Conservation (phyloP, 306 rosid species). For the Fagus sylvatica region DNA sequence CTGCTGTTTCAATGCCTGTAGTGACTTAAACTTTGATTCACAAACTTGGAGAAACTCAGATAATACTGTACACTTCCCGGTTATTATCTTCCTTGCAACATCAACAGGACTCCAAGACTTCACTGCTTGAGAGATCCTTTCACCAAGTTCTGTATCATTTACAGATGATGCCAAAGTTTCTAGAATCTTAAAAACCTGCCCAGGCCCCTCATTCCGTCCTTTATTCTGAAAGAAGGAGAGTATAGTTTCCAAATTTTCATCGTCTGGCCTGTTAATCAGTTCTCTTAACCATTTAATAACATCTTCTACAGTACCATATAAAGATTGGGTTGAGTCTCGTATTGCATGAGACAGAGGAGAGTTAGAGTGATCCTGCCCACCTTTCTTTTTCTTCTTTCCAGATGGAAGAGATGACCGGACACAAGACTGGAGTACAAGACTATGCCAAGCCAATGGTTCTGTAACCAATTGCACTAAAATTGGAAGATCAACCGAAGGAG, state of each 20-base stretch:
- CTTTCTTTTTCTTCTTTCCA: conserved; percentile 88
- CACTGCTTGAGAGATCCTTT: conserved; percentile 54
- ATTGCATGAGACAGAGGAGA: conserved; percentile 43
- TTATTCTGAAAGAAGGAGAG: conserved; percentile 44
- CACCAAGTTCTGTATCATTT: conserved; percentile 54
- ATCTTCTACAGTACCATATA: conserved; percentile 52
- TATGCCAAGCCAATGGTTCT: conserved; percentile 95
- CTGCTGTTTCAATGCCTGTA: conserved; percentile 65
- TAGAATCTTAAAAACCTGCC: conserved; percentile 56
- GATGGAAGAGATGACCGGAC: conserved; percentile 73
- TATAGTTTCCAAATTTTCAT: conserved; percentile 53
- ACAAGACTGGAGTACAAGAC: conserved; percentile 78
- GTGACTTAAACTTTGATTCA: conserved; percentile 56
- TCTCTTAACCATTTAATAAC: conserved; percentile 61
- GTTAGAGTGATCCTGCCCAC: conserved; percentile 55
- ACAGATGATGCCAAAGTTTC: conserved; percentile 48
- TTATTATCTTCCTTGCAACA: conserved; percentile 66
- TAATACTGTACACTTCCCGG: conserved; percentile 58
- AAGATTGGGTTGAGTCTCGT: conserved; percentile 54
- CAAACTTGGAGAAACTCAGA: conserved; percentile 63
- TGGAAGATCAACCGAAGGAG: conserved; percentile 55
- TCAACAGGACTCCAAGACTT: conserved; percentile 76
- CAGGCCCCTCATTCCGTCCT: conserved; percentile 67
- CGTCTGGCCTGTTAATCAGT: conserved; percentile 58
- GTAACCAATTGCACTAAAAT: conserved; percentile 70